These are phyloP conservation scores for Gaultheria prostrata DNA, from an alignment of 148 eudicot genomes.

Conservation along the genomic window DNA sequence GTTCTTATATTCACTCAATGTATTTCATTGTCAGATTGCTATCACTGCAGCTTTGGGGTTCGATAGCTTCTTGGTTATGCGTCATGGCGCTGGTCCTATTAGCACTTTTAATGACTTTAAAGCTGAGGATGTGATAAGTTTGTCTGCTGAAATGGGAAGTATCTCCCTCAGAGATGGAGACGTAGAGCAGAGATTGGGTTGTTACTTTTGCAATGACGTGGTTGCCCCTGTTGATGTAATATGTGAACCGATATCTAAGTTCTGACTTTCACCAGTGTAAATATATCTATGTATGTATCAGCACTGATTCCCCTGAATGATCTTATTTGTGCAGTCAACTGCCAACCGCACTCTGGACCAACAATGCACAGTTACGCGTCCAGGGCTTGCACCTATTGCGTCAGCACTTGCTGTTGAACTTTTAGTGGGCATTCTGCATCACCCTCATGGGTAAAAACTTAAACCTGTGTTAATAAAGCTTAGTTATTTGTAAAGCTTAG, in stretches of 20 bases:
- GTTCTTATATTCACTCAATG: not conserved
- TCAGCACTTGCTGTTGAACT: slow-evolving; percentile 96
- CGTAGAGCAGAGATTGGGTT: slow-evolving; percentile 63
- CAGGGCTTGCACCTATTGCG: slow-evolving; percentile 98
- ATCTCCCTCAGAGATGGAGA: slow-evolving; percentile 37
- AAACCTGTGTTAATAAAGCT: not conserved
- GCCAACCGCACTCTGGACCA: slow-evolving; percentile 91
- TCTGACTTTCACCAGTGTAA: not conserved
- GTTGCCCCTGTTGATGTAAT: slow-evolving; percentile 93
- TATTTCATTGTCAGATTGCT: slow-evolving; percentile 45
- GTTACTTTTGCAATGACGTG: slow-evolving; percentile 97
- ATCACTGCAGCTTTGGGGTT: slow-evolving; percentile 90
- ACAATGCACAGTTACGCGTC: slow-evolving; percentile 98
- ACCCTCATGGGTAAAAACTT: slow-evolving; percentile 65
- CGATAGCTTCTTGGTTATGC: slow-evolving; percentile 96
- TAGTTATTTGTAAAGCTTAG: not conserved
- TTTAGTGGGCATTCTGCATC: slow-evolving; percentile 82
- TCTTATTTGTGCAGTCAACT: slow-evolving; percentile 62
- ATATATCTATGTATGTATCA: not conserved
- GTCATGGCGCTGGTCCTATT: slow-evolving; percentile 85
- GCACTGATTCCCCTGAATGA: slow-evolving; percentile 17
- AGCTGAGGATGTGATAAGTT: slow-evolving; percentile 23
- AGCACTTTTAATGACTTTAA: slow-evolving; percentile 20
- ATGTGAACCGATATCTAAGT: not conserved
- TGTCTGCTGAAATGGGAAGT: slow-evolving; percentile 45